phyloP scores from a whole-genome alignment of 2,329 filamentous ascomycete species.

The Pezicula carpinea region DNA sequence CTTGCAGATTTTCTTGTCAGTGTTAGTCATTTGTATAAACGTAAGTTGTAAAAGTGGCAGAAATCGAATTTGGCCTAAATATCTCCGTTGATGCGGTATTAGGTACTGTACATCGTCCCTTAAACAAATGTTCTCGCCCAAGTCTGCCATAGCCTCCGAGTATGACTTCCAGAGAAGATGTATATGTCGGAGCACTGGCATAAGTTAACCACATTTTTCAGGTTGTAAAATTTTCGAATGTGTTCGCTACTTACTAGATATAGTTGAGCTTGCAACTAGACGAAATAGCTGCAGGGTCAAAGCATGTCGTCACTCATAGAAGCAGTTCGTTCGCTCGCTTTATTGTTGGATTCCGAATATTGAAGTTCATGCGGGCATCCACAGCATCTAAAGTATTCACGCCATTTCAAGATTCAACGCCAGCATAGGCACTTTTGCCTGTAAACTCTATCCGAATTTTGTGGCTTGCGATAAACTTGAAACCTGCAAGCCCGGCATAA shows the following conservation, averaged over 20 bases:
- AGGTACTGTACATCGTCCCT: neutral
- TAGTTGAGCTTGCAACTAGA: slow-evolving; percentile 8
- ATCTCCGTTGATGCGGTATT: slow-evolving; percentile 3
- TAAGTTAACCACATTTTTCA: neutral
- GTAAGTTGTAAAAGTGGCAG: neutral
- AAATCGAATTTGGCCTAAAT: neutral
- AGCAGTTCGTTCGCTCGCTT: slow-evolving; percentile 2
- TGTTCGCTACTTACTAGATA: neutral
- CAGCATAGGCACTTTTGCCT: slow-evolving; percentile 28
- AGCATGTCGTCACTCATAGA: slow-evolving; percentile 6
- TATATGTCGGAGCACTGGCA: slow-evolving; percentile 1
- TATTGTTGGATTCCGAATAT: slow-evolving; percentile 1
- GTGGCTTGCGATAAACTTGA: slow-evolving; percentile 1
- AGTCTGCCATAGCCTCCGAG: neutral
- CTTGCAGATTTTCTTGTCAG: slow-evolving; percentile 1
- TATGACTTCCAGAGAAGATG: slow-evolving; percentile 2
- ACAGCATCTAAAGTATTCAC: slow-evolving; percentile 36
- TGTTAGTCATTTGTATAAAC: slow-evolving; percentile 2
- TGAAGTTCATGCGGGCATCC: slow-evolving; percentile 3
- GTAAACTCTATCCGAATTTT: slow-evolving; percentile 6
- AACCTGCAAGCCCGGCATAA: neutral
- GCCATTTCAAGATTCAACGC: slow-evolving; percentile 30
- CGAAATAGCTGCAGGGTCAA: slow-evolving; percentile 8
- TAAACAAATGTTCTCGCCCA: neutral
- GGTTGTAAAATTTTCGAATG: neutral